These are phyloP conservation scores for Niveomyces coronatus DNA, from an alignment of 2,329 filamentous ascomycete genomes.

Conservation along the genomic window DNA sequence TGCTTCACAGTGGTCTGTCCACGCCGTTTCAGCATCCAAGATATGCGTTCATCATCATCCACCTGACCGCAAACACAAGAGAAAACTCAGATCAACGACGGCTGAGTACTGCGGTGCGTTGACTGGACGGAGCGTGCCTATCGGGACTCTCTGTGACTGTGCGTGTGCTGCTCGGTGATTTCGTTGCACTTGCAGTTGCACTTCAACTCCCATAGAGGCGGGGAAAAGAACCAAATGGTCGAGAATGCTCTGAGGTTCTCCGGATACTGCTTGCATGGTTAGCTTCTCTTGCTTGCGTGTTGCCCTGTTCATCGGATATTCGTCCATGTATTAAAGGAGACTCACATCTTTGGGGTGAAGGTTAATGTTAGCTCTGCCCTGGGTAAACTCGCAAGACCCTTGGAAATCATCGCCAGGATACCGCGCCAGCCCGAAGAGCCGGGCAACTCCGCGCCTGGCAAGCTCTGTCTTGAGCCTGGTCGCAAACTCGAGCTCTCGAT, in stretches of 20 bases:
- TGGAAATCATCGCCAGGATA: constrained; percentile 6
- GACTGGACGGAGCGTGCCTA: too few species aligned
- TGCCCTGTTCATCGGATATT: not conserved
- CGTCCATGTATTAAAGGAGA: not conserved
- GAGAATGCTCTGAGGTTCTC: not conserved
- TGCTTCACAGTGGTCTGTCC: too few species aligned
- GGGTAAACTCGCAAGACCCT: constrained; percentile 3
- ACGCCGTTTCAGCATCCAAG: too few species aligned
- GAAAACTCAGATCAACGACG: too few species aligned
- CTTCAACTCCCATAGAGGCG: not conserved
- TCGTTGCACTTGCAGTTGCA: not conserved
- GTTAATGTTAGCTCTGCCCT: constrained; percentile 5
- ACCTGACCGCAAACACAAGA: too few species aligned
- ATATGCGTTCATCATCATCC: too few species aligned
- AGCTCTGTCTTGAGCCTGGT: too few species aligned
- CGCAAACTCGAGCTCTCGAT: too few species aligned
- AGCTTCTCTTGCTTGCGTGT: too few species aligned
- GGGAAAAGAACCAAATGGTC: not conserved
- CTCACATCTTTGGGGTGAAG: constrained; percentile 5
- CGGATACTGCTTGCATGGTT: not conserved
- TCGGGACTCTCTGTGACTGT: too few species aligned
- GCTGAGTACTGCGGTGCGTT: too few species aligned
- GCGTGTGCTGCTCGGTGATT: too few species aligned
- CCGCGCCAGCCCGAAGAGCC: constrained; percentile 2
- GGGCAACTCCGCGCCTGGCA: not conserved